Conservation (phyloP, 176 grass and related monocot genomes). For the Poa pratensis region DNA sequence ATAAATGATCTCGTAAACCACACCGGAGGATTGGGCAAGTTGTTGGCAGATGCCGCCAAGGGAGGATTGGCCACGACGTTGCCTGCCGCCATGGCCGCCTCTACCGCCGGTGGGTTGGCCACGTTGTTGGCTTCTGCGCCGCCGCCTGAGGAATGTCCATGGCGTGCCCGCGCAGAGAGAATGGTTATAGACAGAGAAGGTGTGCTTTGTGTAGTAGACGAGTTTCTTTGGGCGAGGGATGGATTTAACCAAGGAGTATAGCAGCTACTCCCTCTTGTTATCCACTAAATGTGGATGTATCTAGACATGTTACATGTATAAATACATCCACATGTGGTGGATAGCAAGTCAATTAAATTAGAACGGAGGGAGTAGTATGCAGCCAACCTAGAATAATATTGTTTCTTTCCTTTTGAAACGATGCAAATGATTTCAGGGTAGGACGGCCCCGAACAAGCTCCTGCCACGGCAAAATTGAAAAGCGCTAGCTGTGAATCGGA, state of each 20-base stretch:
- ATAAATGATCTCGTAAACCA: too few relatives aligned
- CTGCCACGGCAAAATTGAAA: not conserved
- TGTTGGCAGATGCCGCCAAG: not conserved
- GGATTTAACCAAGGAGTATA: not conserved
- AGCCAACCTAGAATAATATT: not conserved
- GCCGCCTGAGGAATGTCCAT: not conserved
- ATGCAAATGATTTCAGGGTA: too few relatives aligned
- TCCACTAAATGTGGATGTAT: too few relatives aligned
- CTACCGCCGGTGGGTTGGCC: not conserved
- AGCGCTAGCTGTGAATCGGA: not conserved
- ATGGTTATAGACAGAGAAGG: not conserved
- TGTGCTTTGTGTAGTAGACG: not conserved
- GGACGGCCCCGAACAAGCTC: not conserved
- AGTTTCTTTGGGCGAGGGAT: not conserved
- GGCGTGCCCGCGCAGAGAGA: not conserved
- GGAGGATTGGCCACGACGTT: not conserved
- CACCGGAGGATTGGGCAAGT: not conserved
- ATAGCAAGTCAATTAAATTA: too few relatives aligned
- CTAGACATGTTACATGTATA: too few relatives aligned
- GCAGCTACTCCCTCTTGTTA: too few relatives aligned
- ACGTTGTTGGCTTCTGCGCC: too few relatives aligned
- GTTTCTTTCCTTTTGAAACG: too few relatives aligned
- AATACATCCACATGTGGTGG: too few relatives aligned
- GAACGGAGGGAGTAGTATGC: too few relatives aligned
- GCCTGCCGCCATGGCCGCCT: not conserved